Evolutionary conservation across 768 basidiomycete genomes (phyloP).

Genomic region (Tephrocybe rancida): DNA sequence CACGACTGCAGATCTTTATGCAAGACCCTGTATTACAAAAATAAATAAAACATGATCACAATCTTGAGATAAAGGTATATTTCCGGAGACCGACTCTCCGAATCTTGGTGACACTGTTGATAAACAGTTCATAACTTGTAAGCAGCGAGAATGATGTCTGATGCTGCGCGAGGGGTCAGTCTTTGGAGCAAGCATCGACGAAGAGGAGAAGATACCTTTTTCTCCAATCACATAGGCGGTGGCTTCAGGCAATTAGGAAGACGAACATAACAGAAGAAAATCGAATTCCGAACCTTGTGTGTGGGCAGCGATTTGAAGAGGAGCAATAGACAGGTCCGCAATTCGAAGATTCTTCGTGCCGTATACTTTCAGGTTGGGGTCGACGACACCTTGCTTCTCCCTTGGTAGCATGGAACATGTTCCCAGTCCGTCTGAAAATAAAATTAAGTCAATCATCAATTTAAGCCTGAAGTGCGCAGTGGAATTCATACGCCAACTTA

Average conservation of each 20-base stretch:
- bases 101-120: no score
- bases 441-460: constrained; percentile 30
- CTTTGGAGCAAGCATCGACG: no score
- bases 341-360: constrained; percentile 60
- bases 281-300: constrained; percentile 44
- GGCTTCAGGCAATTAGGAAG: no score
- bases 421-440: constrained; percentile 49
- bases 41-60: no score
- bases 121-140: no score
- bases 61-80: no score
- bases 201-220: no score
- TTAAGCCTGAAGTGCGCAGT: constrained; percentile 24
- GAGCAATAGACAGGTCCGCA: constrained; percentile 54
- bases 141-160: no score
- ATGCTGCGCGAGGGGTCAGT: no score
- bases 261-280: background rate
- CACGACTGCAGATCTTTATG: no score
- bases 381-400: constrained; percentile 54
- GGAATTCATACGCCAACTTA: constrained; percentile 13
- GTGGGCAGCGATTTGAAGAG: constrained; percentile 51
- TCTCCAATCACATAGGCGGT: constrained; percentile 51
- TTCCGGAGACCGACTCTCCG: no score
- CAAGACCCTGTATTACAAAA: no score
- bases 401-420: constrained; percentile 57
- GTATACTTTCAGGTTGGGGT: constrained; percentile 54